Conservation (phyloP, 345 rosid species). For the Populus simonii region DNA sequence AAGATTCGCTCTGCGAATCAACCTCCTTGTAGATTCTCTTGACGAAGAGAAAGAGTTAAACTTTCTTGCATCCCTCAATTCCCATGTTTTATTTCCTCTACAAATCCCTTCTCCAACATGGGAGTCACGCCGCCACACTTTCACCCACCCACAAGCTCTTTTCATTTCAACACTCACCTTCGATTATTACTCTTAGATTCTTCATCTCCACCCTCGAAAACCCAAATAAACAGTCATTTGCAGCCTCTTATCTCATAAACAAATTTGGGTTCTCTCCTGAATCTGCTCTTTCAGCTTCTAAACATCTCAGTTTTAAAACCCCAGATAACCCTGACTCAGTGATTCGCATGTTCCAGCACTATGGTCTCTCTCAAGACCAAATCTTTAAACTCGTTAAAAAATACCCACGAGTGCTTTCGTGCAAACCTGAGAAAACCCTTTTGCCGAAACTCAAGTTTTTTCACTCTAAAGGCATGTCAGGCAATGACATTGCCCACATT, state of each 20-base stretch:
- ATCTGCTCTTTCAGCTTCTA: constrained; percentile 4
- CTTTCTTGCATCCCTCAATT: too few species aligned
- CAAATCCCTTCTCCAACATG: too few species aligned
- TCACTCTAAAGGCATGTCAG: background rate
- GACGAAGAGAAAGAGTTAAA: too few species aligned
- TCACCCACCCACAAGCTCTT: background rate
- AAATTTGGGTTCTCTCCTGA: constrained; percentile 13
- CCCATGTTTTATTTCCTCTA: too few species aligned
- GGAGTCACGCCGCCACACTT: background rate
- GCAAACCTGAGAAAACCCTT: background rate
- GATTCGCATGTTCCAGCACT: background rate
- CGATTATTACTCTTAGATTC: too few species aligned
- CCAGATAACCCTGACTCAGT: constrained; percentile 4
- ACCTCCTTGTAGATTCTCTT: too few species aligned
- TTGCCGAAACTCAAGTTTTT: constrained; percentile 5
- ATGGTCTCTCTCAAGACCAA: constrained; percentile 3
- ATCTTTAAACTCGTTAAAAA: background rate
- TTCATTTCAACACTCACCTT: too few species aligned
- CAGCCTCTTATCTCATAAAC: constrained; percentile 6
- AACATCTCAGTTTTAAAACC: background rate
- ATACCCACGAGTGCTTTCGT: background rate
- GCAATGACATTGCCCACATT: background rate
- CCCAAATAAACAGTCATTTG: background rate
- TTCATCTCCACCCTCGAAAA: background rate
- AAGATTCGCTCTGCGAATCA: too few species aligned